A percentile compares a stretch with the other conserved stretches of the same genome.
phyloP scores from a whole-genome alignment of 2,329 filamentous ascomycete genomes.

The Hypoxylon sp. region DNA sequence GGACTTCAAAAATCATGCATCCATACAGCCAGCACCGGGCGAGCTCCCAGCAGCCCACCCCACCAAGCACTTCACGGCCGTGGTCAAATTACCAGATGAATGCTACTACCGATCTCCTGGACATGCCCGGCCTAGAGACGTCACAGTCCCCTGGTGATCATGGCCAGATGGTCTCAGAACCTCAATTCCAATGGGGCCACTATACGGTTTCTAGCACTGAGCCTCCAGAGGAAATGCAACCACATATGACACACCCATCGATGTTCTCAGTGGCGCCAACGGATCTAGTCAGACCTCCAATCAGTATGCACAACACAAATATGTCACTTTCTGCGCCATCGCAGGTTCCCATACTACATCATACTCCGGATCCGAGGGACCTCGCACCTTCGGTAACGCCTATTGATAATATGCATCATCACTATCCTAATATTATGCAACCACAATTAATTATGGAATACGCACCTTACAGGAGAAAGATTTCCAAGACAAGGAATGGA shows the following conservation, averaged over 20 bases:
- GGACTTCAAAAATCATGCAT: constrained; percentile 58
- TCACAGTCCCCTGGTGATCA: constrained; percentile 51
- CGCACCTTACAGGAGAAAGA: constrained; percentile 41
- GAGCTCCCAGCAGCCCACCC: constrained; percentile 63
- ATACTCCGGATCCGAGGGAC: constrained; percentile 44
- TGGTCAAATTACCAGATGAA: constrained; percentile 62
- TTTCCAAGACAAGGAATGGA: constrained; percentile 42
- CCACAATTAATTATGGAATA: constrained; percentile 41
- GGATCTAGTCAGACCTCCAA: constrained; percentile 43
- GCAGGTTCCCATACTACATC: constrained; percentile 46
- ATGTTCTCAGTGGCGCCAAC: constrained; percentile 49
- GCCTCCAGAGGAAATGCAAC: constrained; percentile 50
- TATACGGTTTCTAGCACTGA: constrained; percentile 57
- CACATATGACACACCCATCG: constrained; percentile 50
- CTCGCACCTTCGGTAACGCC: constrained; percentile 41
- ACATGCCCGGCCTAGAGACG: constrained; percentile 58
- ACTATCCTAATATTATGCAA: constrained; percentile 34
- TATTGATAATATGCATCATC: constrained; percentile 44
- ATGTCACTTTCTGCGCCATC: constrained; percentile 46
- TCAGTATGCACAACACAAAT: constrained; percentile 38
- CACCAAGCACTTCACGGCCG: constrained; percentile 64
- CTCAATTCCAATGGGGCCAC: constrained; percentile 56
- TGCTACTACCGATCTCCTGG: constrained; percentile 59
- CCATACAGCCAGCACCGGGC: constrained; percentile 59
- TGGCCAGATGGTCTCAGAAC: constrained; percentile 54